Conservation (phyloP, 2,329 filamentous ascomycete genomes). For the Grosmannia penicillata region DNA sequence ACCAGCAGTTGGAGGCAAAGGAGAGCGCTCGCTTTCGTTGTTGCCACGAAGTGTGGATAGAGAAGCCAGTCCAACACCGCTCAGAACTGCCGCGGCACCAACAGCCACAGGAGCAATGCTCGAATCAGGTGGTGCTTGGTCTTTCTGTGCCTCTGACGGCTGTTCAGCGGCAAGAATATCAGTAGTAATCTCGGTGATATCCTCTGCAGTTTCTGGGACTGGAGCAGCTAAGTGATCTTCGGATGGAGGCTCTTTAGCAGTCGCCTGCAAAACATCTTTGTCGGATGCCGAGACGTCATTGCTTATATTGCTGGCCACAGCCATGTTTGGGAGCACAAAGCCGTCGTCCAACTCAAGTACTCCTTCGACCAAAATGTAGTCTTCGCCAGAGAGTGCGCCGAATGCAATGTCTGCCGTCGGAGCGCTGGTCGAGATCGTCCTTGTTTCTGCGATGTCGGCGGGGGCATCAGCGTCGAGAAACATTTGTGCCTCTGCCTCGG, state of each 20-base stretch:
- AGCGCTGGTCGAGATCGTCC: too few species aligned
- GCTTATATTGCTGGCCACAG: too few species aligned
- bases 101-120: constrained; percentile 3
- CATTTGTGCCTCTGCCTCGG: constrained; percentile 2
- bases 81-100: constrained; percentile 6
- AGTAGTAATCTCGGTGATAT: too few species aligned
- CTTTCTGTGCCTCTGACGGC: not conserved
- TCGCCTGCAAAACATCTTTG: too few species aligned
- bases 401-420: not conserved
- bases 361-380: constrained; percentile 1
- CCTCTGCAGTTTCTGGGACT: not conserved
- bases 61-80: constrained; percentile 3
- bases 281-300: too few species aligned
- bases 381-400: not conserved
- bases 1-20: constrained; percentile 1
- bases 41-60: not conserved
- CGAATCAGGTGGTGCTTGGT: not conserved
- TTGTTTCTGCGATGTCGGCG: too few species aligned
- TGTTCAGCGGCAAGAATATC: too few species aligned
- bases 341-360: not conserved
- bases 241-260: not conserved
- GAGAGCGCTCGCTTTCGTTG: constrained; percentile 1
- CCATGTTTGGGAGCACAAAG: not conserved
- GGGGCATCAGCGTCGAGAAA: too few species aligned
- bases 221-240: constrained; percentile 8